Evolutionary conservation across 1,284 basidiomycete species (phyloP), one percentile per base, ranked within the genome.

Genomic region (Volvariella volvacea): DNA sequence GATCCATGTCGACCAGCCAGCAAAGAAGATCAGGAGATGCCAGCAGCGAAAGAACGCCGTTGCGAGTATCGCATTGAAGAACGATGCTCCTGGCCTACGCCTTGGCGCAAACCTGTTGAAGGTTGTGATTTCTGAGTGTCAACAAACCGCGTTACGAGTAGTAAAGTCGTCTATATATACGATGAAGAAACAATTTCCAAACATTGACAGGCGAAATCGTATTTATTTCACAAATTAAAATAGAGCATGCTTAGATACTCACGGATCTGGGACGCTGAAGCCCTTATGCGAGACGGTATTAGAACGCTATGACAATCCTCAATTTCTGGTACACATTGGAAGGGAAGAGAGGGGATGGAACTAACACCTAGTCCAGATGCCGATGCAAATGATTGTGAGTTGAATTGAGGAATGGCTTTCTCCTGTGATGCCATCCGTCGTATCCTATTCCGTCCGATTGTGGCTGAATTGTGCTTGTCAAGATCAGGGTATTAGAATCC

Each of bases 31-130:
- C 12, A 85, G 66, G 41, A 81, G 70, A 50, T 82, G 78, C 80
- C 80, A 83, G 60, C 80, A 83, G 46, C 80, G 65, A 55, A 82
- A 79, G 39, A 83, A 54, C 0, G 80, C 75, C 0, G 80, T 83
- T 1, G 80, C 78, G 3, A 83, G 63, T 12, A 80, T 22, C 1
- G 76, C 74, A 53, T 74, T 62, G 36, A 72, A 40, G 48, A 79
- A 68, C 0, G 70, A 70, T 8, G 64, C 56, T 6, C 64, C 64
- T 30, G 65, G 64, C 31, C 62, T 58, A 31, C 62, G 54, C 43
- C 68, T 54, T 2, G 69, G 65, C n/a, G 68, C 68, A 43, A 69
- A 67, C 25, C 69, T 71, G 46, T 33, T 28, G 25, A 28, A 28
- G 36, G 31, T 30, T 39, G 37, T 15, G 17, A 8, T 30, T 22